A percentile compares a stretch with the other conserved stretches of the same genome.
Conservation (phyloP, 2,329 filamentous ascomycete genomes). For the Emergomyces africanus region DNA sequence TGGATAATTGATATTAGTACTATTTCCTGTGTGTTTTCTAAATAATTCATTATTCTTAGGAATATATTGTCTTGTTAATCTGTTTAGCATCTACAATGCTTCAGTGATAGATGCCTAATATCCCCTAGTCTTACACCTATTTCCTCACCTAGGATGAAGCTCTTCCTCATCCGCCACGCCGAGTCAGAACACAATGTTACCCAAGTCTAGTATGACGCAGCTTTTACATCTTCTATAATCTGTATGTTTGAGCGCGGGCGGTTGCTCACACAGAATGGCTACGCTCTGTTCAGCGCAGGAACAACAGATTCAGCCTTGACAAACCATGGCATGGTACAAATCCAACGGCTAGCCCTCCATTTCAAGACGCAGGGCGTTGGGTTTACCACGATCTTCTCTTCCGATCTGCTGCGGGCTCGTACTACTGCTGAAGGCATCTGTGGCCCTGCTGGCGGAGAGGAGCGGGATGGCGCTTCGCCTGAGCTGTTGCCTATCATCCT, state of each 20-base stretch:
- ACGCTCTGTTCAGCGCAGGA: conserved; percentile 48
- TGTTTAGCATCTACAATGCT: background rate
- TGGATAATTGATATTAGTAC: background rate
- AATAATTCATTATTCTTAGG: background rate
- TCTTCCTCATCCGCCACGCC: conserved; percentile 73
- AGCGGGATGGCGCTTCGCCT: conserved; percentile 2
- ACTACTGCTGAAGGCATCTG: conserved; percentile 29
- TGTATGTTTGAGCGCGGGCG: background rate
- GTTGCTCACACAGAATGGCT: background rate
- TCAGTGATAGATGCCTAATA: too few relatives aligned
- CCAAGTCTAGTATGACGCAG: conserved; percentile 32
- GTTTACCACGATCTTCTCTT: conserved; percentile 61
- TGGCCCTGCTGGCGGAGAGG: background rate
- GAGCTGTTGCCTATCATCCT: conserved; percentile 6
- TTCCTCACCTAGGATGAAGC: conserved; percentile 35
- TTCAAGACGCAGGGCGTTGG: conserved; percentile 52
- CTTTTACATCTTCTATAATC: background rate
- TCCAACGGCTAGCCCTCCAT: conserved; percentile 54
- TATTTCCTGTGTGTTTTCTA: background rate
- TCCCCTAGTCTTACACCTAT: too few relatives aligned
- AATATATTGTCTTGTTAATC: background rate
- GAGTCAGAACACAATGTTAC: conserved; percentile 79
- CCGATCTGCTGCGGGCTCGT: conserved; percentile 60
- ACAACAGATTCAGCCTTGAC: conserved; percentile 67
- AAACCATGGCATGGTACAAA: conserved; percentile 66